Base-by-base conservation (phyloP, 2,329 filamentous ascomycete species). In the Colletotrichum sp. region DNA sequence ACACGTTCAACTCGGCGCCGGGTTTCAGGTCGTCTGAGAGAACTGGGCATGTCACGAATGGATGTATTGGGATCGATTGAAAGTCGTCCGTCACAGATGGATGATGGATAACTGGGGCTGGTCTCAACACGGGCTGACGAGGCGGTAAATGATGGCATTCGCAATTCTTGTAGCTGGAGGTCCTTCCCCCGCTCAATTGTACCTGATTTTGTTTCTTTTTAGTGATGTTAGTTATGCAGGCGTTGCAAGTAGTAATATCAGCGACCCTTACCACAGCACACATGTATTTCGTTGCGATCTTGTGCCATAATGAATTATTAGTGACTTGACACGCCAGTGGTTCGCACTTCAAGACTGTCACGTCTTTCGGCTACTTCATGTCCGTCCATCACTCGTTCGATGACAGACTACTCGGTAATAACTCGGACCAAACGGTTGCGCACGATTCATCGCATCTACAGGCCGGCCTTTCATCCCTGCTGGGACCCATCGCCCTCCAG, bases 231-330 rank as follows among this genome's bases (percentile, higher is more conserved):
- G 44, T 52, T 3, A 52, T 52, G 44, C 44, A 52, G 44, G n/a
- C 44, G n/a, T 5, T 21, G 6, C 10, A 21, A 52, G 44, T 8
- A 52, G 10, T 52, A 13, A 52, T 52, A 52, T 52, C n/a, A 21
- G n/a, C 1, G 0, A 52, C 44, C 18, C 6, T 8, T 21, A 13
- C 10, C 0, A 52, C 12, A 52, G n/a, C n/a, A 21, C 44, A 52
- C 0, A 21, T 0, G 44, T 21, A 0, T 21, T 52, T 0, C 44
- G 44, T 21, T 52, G 44, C 6, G 7, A 1, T 52, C 0, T 13
- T 21, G 0, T 21, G 44, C 44, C n/a, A 21, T 52, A 4, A 52
- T 52, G n/a, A 21, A 13, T 4, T 5, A 21, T 52, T 7, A 8
- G 44, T 8, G 44, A 13, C 44, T 21, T 21, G 10, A 1, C 3